Base-by-base conservation (phyloP, 1,284 basidiomycete genomes). In the Ganoderma multipileum region DNA sequence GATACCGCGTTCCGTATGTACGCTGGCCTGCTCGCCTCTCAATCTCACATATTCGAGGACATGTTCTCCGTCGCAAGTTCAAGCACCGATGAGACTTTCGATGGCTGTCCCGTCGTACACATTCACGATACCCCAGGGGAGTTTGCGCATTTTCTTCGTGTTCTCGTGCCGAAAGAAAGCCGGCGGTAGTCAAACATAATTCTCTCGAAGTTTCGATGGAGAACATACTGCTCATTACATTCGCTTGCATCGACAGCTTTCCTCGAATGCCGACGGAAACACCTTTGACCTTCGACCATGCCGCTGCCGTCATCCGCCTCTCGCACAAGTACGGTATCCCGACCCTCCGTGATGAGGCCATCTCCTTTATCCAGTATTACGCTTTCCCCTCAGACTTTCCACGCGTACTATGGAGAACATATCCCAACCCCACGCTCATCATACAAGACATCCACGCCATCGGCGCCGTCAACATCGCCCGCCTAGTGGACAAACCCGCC, bases 61-160 rank as follows among this genome's bases (percentile, higher is more conserved):
- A 55, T 76, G 44, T 74, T 76, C 50, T 30, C 63, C 3, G 20
- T 71, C 8, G 68, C 75, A 23, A 71, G 66, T 23, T 70, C 73
- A 0, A n/a, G 52, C 3, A 58, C 67, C 16, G 62, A 64, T 52
- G 55, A 61, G 42, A 11, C 8, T 4, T 50, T 70, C 11, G 69
- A 74, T 1, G 71, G 69, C 23, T 73, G 71, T 44, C 65, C 66
- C 1, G 55, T 73, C 7, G 70, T 76, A 4, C 61, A 61, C 14
- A 42, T 74, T 0, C 61, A 63, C 7, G 74, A 76, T 61, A 30
- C 65, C 2, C 47, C 63, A 1, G 57, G 23, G n/a, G 68, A 72
- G 20, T 30, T 72, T 2, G n/a, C 55, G 11, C 39, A 67, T 28
- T 38, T 72, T 14, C 28, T 54, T 4, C 52, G 28, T 7, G 52